Evolutionary conservation across 2,329 filamentous ascomycete species (phyloP).

Genomic region (Colletotrichum horii): DNA sequence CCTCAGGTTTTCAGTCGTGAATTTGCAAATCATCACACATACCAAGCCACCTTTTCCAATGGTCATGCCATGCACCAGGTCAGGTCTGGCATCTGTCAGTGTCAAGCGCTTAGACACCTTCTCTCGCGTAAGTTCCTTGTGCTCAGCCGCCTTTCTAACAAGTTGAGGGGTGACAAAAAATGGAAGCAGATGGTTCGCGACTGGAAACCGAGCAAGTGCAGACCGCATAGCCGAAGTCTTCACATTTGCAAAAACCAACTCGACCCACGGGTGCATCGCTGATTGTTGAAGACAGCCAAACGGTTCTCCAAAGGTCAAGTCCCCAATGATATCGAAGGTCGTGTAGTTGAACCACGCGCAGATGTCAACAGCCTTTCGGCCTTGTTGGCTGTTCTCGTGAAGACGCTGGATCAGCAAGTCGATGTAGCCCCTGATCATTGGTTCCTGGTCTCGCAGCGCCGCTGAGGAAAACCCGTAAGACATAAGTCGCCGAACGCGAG

Average conservation of each 20-base stretch:
- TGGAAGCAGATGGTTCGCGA: not conserved
- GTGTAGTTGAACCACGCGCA: constrained; percentile 27
- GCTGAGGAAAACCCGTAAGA: constrained; percentile 32
- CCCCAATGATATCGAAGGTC: constrained; percentile 33
- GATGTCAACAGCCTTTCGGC: not conserved
- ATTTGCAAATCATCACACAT: not conserved
- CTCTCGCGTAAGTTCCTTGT: not conserved
- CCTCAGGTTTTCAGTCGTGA: not conserved
- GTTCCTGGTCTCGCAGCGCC: constrained; percentile 33
- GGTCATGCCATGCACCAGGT: not conserved
- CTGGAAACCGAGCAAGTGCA: not conserved
- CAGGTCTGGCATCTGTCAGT: not conserved
- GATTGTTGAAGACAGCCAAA: constrained; percentile 28
- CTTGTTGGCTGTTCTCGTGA: not conserved
- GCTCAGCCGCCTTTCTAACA: not conserved
- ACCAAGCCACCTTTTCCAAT: not conserved
- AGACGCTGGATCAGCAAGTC: not conserved
- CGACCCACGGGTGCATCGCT: constrained; percentile 29
- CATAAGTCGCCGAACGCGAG: constrained; percentile 25
- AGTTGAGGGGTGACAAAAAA: not conserved
- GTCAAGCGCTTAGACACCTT: not conserved
- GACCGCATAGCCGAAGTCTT: not conserved
- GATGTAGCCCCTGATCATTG: constrained; percentile 27
- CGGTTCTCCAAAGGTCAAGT: constrained; percentile 30
- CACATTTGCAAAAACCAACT: not conserved